A percentile compares a stretch with the other conserved stretches of the same genome.
Conservation (phyloP, 352 stramenopile species). For the Thraustochytrium sp. region DNA sequence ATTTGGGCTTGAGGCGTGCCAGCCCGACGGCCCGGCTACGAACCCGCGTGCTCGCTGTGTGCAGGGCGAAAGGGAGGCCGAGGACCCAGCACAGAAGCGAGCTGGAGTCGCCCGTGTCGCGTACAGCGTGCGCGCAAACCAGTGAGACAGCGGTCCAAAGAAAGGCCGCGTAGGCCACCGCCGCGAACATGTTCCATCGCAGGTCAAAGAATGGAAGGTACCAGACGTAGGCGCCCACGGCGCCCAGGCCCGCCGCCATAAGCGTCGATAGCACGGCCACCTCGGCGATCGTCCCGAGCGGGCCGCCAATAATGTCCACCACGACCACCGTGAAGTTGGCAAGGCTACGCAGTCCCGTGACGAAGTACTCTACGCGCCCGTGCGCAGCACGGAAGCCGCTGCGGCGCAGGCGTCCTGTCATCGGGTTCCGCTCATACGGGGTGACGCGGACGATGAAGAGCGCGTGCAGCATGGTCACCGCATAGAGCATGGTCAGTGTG, state of each 20-base stretch:
- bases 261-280: neutral
- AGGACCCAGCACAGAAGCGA: neutral
- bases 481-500: neutral
- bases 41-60: neutral
- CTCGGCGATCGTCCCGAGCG: neutral
- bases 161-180: neutral
- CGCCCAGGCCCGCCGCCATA: neutral
- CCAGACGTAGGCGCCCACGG: neutral
- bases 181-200: neutral
- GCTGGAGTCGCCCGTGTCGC: neutral
- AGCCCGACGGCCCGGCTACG: neutral
- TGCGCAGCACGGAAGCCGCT: neutral
- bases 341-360: neutral
- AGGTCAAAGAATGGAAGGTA: slow-evolving; percentile 27
- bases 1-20: neutral
- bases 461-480: neutral
- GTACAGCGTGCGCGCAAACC: neutral
- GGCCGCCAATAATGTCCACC: neutral
- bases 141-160: neutral
- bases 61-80: neutral
- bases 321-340: neutral
- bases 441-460: neutral
- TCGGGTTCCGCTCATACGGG: neutral
- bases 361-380: neutral
- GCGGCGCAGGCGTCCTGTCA: neutral